phyloP scores from a whole-genome alignment of 352 stramenopile species.

The Blastocystis sp. region DNA sequence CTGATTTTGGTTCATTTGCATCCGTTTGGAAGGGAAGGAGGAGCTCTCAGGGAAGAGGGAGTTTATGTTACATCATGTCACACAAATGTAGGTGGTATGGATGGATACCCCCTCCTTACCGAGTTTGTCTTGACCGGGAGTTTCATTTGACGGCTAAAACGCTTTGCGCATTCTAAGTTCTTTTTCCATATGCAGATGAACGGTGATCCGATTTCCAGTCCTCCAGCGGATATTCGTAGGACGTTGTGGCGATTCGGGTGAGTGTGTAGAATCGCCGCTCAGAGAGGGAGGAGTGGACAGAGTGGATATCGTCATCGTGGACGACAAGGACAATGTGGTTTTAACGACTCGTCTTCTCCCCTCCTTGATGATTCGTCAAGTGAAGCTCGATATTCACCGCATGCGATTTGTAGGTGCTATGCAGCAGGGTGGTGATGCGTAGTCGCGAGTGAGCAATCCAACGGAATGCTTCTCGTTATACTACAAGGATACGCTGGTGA shows the following conservation, averaged over 20 bases:
- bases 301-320: slow-evolving; percentile 6
- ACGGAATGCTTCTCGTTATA: slow-evolving; percentile 5
- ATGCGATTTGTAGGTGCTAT: slow-evolving; percentile 14
- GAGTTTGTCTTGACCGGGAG: no score
- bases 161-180: no score
- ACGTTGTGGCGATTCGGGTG: neutral
- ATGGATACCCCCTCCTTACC: no score
- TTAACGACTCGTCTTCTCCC: neutral
- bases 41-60: neutral
- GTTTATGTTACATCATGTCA: neutral
- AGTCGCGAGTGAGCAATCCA: slow-evolving; percentile 5
- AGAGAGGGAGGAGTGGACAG: neutral
- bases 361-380: neutral
- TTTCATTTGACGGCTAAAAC: no score
- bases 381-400: slow-evolving; percentile 24
- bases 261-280: neutral
- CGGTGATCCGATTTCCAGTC: neutral
- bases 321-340: neutral
- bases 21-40: neutral
- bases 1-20: neutral
- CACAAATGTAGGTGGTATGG: no score
- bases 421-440: neutral
- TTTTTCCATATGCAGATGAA: slow-evolving; percentile 5
- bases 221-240: neutral
- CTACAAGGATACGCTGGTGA: slow-evolving; percentile 12